Evolutionary conservation across 495 filamentous ascomycete genomes (phyloP).

Genomic region (Xylaria venustula): DNA sequence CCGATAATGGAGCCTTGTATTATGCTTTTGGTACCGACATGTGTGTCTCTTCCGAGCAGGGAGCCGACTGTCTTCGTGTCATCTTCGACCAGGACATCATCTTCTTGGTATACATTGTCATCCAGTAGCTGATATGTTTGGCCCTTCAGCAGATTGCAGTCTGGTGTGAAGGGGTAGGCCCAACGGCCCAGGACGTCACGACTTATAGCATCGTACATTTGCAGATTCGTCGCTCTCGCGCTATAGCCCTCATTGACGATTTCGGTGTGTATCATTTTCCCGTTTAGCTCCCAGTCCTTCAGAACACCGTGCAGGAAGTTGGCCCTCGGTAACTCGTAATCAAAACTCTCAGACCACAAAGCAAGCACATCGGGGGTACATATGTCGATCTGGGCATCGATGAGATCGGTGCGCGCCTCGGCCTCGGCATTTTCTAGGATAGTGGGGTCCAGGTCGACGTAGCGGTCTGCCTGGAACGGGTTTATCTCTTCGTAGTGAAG

Average conservation of each 20-base stretch:
- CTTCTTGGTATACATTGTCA: conserved; percentile 67
- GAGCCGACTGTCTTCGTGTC: conserved; percentile 50
- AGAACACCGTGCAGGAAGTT: conserved; percentile 89
- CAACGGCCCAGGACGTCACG: conserved; percentile 83
- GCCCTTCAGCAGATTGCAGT: conserved; percentile 75
- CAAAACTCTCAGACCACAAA: conserved; percentile 96
- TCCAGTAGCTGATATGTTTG: conserved; percentile 75
- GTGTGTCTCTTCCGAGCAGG: conserved; percentile 74
- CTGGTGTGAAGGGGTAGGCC: conserved; percentile 91
- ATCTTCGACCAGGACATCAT: conserved; percentile 61
- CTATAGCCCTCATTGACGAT: conserved; percentile 78
- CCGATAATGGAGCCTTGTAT: conserved; percentile 77
- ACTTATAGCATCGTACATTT: conserved; percentile 88
- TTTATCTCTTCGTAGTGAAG: conserved; percentile 86
- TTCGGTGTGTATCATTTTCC: conserved; percentile 91
- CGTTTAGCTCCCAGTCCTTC: conserved; percentile 95
- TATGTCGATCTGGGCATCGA: conserved; percentile 96
- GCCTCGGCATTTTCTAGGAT: conserved; percentile 64
- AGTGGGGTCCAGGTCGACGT: conserved; percentile 65
- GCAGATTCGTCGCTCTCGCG: conserved; percentile 77
- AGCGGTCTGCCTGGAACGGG: conserved; percentile 47
- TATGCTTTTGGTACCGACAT: conserved; percentile 67
- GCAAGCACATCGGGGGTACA: conserved; percentile 94
- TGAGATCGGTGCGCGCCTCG: conserved; percentile 81
- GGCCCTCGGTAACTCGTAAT: conserved; percentile 83